Evolutionary conservation across 805 yeast species (phyloP).

Genomic region (Barnettozyma sp.): DNA sequence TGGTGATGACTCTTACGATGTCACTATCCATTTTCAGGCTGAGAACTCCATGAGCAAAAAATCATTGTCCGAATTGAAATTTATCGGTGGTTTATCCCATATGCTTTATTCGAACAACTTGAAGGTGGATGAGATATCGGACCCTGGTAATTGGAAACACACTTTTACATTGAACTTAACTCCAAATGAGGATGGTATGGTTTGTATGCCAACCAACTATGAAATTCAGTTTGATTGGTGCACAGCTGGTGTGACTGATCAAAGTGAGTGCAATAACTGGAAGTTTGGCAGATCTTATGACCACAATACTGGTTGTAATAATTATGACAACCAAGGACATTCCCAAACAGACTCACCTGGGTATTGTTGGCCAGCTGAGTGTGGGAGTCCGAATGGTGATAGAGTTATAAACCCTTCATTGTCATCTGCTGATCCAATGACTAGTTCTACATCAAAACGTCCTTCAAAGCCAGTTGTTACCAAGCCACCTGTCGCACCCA

Average conservation of each 20-base stretch:
- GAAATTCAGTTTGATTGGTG: constrained; percentile 24
- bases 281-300: constrained; percentile 5
- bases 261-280: constrained; percentile 2
- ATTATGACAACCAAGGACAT: constrained; percentile 2
- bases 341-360: constrained; percentile 8
- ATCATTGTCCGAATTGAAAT: constrained; percentile 7
- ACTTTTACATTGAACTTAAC: constrained; percentile 1
- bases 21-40: constrained; percentile 6
- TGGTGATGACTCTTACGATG: constrained; percentile 5
- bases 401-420: no score
- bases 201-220: constrained; percentile 8
- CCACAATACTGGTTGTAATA: constrained; percentile 10
- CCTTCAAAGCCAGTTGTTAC: background rate
- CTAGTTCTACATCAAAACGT: no score
- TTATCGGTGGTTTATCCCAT: constrained; percentile 3
- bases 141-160: constrained; percentile 9
- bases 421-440: no score
- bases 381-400: constrained; percentile 1
- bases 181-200: constrained; percentile 3
- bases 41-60: background rate
- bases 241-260: constrained; percentile 14
- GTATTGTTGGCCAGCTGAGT: constrained; percentile 7
- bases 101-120: background rate
- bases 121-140: background rate
- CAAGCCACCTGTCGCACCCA: background rate